Evolutionary conservation across 1,284 basidiomycete species (phyloP), one percentile per base, ranked within the genome.

Genomic region (Malassezia obtusa): DNA sequence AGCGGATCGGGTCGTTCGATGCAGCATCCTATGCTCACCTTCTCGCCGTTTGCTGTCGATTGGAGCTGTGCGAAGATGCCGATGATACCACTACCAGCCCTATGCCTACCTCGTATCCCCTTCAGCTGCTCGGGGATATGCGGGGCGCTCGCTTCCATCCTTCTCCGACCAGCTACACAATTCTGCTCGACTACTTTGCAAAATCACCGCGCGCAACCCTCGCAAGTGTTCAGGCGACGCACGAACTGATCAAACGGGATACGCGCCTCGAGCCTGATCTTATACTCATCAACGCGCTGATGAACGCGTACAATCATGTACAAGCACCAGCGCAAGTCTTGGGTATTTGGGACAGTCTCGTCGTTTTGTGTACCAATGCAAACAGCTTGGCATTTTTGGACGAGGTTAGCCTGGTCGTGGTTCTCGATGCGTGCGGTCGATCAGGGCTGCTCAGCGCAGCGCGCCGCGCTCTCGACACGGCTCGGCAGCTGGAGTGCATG

Each of bases 101-200:
- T 9, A 80, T 83, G 1, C 79, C 83, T 4, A 77, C 83, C 19
- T 78, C 79, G 36, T 78, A 82, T 40, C 86, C 88, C 66, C 83
- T 89, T 71, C 79, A 81, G 48, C 85, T 95, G 60, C 79, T 92
- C 56, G 77, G 79, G 45, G 88, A 94, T 76, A 91, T 95, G 87
- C 83, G 82, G 10, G 71, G 75, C 2, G 80, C 81, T 0, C 83
- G 84, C 12, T 75, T 82, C 58, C 76, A 77, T 0, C 79, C 85
- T 19, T 79, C 80, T 0, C 73, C 79, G 0, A 74, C 80, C 26
- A 80, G 86, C 12, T 88, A 92, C 71, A 84, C 83, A 15, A 80
- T 83, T 47, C 77, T 92, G 46, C 77, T 95, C 25, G 77, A 73
- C 28, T 75, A 75, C 49, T 80, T 78, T 58, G 76, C 73, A 45